Evolutionary conservation across 495 filamentous ascomycete genomes (phyloP).

Genomic region (Podospora fimiseda): DNA sequence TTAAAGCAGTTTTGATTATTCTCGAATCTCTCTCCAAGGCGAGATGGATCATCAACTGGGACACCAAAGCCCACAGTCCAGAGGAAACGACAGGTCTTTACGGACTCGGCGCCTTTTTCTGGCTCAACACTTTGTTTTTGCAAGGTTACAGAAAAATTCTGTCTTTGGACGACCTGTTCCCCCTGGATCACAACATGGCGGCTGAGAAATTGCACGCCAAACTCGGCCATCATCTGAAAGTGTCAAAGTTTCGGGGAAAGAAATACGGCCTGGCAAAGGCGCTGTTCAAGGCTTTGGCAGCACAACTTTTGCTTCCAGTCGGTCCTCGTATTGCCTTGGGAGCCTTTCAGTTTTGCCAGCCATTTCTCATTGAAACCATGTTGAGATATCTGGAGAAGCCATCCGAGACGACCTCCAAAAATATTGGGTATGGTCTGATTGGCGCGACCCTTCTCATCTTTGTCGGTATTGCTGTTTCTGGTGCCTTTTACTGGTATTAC

Average conservation of each 20-base stretch:
- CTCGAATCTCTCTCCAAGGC: constrained; percentile 53
- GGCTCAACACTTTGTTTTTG: constrained; percentile 22
- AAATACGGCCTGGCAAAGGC: constrained; percentile 17
- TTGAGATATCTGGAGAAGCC: constrained; percentile 41
- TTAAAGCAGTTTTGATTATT: constrained; percentile 46
- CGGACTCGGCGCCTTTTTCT: constrained; percentile 17
- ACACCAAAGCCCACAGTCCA: constrained; percentile 28
- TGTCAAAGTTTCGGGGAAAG: constrained; percentile 2
- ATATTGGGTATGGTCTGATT: constrained; percentile 39
- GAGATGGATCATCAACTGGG: constrained; percentile 24
- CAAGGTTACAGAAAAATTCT: constrained; percentile 16
- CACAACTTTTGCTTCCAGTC: constrained; percentile 28
- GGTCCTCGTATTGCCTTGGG: constrained; percentile 25
- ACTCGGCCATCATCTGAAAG: constrained; percentile 6
- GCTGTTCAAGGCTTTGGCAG: constrained; percentile 14
- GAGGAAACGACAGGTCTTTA: constrained; percentile 54
- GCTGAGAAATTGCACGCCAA: constrained; percentile 11
- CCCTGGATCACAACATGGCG: constrained; percentile 27
- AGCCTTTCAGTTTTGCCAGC: constrained; percentile 56
- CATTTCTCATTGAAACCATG: constrained; percentile 54
- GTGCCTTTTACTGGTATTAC: constrained; percentile 50
- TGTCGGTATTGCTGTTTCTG: constrained; percentile 30
- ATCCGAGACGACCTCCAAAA: constrained; percentile 27
- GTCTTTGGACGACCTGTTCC: constrained; percentile 17
- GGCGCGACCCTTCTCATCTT: constrained; percentile 28